Evolutionary conservation across 768 basidiomycete species (phyloP), one percentile per base, ranked within the genome.

Genomic region (Obba rivulosa): DNA sequence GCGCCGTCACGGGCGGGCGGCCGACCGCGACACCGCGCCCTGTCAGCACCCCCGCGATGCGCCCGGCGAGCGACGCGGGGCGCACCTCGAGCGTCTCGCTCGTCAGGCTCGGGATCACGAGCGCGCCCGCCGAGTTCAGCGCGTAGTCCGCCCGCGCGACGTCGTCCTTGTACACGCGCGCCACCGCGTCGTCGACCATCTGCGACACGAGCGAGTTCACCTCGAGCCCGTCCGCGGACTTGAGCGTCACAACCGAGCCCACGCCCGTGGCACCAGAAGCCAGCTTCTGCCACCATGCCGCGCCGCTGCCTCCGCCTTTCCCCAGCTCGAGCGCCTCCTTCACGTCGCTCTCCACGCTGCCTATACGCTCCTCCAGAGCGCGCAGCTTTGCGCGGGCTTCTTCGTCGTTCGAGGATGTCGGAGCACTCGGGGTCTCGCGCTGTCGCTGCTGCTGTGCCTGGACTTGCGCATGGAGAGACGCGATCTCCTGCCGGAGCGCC

Each of bases 71-170:
- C 2, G 71, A 74, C 4, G 66, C 61, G 0, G 85, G 83, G 21
- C 70, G 71, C 48, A 91, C 66, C 57, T 87, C 82, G 48, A 84
- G 78, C 5, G 91, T 88, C n/a, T 76, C 72, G 36, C 85, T 85
- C 1, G 95, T 97, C 51, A 95, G 78, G 2, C 78, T 76, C 0
- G 92, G 92, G 39, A 96, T 83, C 52, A 92, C 72, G 0, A 79
- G 72, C 2, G 80, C 95, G 2, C 95, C 95, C 5, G 79, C 80
- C 13, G 90, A 87, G 63, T 84, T 83, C 4, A 92, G 69, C 0
- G 96, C 95, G 59, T 80, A 94, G 66, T 99, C 95, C 0, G 87
- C 72, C 36, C 81, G 82, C 1, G 82, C 89, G 34, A 96, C 65
- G n/a, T 68, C 73, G 61, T 97, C 95, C 64, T 89, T 91, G 34